These are phyloP conservation scores for Trametes sp. DNA, from an alignment of 1,284 basidiomycete species.

Conservation along the genomic window DNA sequence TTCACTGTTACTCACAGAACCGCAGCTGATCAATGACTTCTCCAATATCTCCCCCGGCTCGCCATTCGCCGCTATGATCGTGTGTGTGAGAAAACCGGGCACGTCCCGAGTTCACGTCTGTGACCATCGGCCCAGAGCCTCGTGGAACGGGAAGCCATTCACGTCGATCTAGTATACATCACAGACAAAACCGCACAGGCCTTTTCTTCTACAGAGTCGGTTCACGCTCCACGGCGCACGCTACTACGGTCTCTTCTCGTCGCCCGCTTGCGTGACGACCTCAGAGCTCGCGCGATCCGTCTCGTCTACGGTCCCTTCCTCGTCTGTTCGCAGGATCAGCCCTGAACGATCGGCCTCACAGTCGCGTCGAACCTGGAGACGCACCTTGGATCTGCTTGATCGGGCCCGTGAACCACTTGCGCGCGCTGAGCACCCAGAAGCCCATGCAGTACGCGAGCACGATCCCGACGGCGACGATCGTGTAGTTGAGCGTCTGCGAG, in stretches of 20 bases:
- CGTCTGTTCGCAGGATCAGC: not conserved
- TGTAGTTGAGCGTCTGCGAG: constrained; percentile 76
- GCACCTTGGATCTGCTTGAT: constrained; percentile 67
- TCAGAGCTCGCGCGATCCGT: not conserved
- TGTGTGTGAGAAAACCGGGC: too few relatives aligned
- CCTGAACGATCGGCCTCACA: too few relatives aligned
- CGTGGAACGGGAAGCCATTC: too few relatives aligned
- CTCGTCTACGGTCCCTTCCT: not conserved
- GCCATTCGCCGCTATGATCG: too few relatives aligned
- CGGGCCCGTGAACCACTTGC: constrained; percentile 75
- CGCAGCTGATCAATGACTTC: too few relatives aligned
- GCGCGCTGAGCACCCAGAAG: constrained; percentile 73
- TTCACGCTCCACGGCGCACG: too few relatives aligned
- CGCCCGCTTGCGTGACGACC: not conserved
- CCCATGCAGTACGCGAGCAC: constrained; percentile 66
- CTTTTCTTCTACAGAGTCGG: not conserved
- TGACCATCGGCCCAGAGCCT: too few relatives aligned
- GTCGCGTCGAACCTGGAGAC: too few relatives aligned
- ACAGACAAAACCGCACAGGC: not conserved
- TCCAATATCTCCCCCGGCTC: too few relatives aligned
- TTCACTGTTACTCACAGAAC: too few relatives aligned
- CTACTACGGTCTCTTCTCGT: not conserved
- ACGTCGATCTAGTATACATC: not conserved
- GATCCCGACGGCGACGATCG: constrained; percentile 76
- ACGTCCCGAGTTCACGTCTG: too few relatives aligned